phyloP scores from a whole-genome alignment of 495 filamentous ascomycete species.

The Filosporella fistucella region DNA sequence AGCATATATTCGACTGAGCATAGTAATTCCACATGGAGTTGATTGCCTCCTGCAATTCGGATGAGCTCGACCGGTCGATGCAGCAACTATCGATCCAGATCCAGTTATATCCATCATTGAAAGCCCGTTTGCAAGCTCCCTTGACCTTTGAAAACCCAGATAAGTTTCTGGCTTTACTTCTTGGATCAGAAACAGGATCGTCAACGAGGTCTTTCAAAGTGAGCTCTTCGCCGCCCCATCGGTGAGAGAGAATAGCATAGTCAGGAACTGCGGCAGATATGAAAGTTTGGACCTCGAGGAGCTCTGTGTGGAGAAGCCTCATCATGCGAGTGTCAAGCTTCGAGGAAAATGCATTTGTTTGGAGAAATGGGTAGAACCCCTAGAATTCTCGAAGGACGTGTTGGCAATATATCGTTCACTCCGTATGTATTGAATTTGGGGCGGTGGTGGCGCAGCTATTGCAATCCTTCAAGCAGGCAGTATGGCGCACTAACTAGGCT shows the following conservation, averaged over 20 bases:
- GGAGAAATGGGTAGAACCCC: too few species aligned
- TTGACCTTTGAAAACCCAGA: slow-evolving; percentile 9
- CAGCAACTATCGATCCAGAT: slow-evolving; percentile 32
- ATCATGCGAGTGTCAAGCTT: too few species aligned
- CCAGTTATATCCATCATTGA: slow-evolving; percentile 9
- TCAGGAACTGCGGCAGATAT: slow-evolving; percentile 9
- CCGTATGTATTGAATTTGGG: too few species aligned
- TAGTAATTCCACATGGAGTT: slow-evolving; percentile 46
- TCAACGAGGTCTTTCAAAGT: slow-evolving; percentile 18
- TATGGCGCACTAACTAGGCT: too few species aligned
- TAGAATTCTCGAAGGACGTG: too few species aligned
- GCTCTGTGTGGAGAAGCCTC: slow-evolving; percentile 18
- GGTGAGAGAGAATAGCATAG: slow-evolving; percentile 28
- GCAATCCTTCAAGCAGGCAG: too few species aligned
- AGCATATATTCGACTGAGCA: slow-evolving; percentile 26
- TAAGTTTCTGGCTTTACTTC: neutral
- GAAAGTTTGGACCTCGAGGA: slow-evolving; percentile 15
- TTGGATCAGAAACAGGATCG: neutral
- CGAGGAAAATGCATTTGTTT: too few species aligned
- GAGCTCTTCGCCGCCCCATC: slow-evolving; percentile 25
- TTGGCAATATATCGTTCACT: too few species aligned
- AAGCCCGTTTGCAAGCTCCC: slow-evolving; percentile 8
- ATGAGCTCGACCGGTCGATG: slow-evolving; percentile 37
- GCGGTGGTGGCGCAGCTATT: too few species aligned
- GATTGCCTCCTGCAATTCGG: slow-evolving; percentile 35